Conservation (phyloP, 345 rosid genomes). For the Euphorbia peplus region DNA sequence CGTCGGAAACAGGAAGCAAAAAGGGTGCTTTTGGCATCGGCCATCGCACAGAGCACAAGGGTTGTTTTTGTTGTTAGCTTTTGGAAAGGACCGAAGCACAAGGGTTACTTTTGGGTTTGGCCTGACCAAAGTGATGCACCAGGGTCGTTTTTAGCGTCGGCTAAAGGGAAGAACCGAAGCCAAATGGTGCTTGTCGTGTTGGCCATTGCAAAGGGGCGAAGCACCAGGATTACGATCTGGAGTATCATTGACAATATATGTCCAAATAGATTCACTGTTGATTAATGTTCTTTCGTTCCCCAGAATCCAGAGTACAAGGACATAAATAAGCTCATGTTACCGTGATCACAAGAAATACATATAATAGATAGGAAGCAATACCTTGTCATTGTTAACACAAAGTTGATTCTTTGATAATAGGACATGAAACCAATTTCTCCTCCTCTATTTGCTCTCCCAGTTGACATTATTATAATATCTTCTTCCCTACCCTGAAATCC, state of each 20-base stretch:
- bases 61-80: no score
- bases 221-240: conserved; percentile 34
- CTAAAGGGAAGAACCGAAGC: no score
- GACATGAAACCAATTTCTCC: conserved; percentile 19
- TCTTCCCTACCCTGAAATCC: conserved; percentile 29
- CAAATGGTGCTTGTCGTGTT: no score
- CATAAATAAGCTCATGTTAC: not conserved
- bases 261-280: conserved; percentile 38
- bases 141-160: no score
- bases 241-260: conserved; percentile 34
- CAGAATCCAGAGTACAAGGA: conserved; percentile 44
- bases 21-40: no score
- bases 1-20: no score
- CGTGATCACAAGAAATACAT: not conserved
- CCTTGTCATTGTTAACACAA: no score
- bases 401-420: conserved; percentile 14
- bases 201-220: no score
- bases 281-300: conserved; percentile 42
- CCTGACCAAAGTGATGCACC: no score
- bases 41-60: no score
- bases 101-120: no score
- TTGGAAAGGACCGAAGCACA: no score
- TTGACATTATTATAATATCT: conserved; percentile 22
- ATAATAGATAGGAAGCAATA: not conserved
- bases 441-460: conserved; percentile 26